Base-by-base conservation (phyloP, 164 flowering plant species). In the Litsea cubeba region DNA sequence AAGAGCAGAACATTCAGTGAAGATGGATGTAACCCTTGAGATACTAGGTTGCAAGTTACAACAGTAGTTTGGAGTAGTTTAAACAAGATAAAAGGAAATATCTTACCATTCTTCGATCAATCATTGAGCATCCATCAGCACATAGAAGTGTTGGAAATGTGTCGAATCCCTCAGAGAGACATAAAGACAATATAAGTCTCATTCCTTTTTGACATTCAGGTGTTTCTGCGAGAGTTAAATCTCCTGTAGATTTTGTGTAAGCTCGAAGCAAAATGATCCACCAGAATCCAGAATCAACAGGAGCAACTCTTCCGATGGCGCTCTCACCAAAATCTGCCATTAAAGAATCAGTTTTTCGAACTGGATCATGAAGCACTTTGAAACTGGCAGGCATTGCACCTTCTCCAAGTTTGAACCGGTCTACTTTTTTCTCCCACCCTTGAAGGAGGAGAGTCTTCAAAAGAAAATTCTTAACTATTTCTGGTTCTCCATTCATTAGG, bases 401-500 rank as follows among this genome's bases (percentile, higher is more conserved):
- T 74, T 78, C 80, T 22, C 80, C 80, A 6, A 78, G 80, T 64
- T 78, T 78, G 65, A 78, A 78, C 14, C 77, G 77, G 68, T 78
- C 80, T 62, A 78, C 67, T 58, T 74, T 78, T 74, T 78, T 78
- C 69, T 78, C 80, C 77, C 77, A 78, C 32, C 80, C 80, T 78
- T 78, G 80, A 60, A 78, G 80, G 50, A 46, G 57, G 20, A 78
- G 80, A 67, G 80, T 78, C 74, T 78, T 78, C 72, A 78, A 62
- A 24, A 78, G 74, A 22, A 78, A 78, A 28, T 78, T 74, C 24
- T 78, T 78, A 5, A 78, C 80, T 71, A 75, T 78, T 14, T 78
- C 80, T 8, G 77, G 80, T 71, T 78, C 80, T n/a, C 80, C 80
- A 78, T 78, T 78, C 80, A 78, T 78, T 60, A 78, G 70, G 63